These are phyloP conservation scores for Viola odorata DNA, from an alignment of 345 rosid genomes.

Conservation along the genomic window DNA sequence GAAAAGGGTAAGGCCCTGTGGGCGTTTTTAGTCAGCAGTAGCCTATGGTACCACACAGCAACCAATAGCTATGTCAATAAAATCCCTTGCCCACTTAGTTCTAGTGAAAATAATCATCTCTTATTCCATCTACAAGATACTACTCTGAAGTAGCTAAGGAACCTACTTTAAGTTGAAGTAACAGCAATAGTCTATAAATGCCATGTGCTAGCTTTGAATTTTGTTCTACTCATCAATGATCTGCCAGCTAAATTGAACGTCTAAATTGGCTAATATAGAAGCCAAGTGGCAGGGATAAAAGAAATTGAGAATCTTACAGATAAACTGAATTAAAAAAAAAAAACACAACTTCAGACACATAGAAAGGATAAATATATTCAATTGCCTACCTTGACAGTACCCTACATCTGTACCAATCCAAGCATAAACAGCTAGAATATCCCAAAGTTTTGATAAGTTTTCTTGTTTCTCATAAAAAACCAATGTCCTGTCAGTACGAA, in stretches of 20 bases:
- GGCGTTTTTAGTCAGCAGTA: neutral
- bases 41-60: neutral
- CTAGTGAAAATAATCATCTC: neutral
- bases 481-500: slow-evolving; percentile 86
- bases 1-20: neutral
- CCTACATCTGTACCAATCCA: slow-evolving; percentile 95
- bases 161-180: neutral
- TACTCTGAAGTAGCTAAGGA: neutral
- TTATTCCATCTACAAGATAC: neutral
- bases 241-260: neutral
- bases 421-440: slow-evolving; percentile 88
- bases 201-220: neutral
- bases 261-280: neutral
- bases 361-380: neutral
- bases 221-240: neutral
- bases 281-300: neutral
- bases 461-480: slow-evolving; percentile 85
- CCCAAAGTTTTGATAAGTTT: slow-evolving; percentile 92
- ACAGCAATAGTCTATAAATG: neutral
- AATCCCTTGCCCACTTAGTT: neutral
- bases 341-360: neutral
- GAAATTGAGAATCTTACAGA: neutral
- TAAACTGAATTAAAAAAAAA: neutral
- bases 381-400: slow-evolving; percentile 80
- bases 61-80: neutral